Conservation (phyloP, 352 stramenopile genomes). For the Pythium scleroteichum region DNA sequence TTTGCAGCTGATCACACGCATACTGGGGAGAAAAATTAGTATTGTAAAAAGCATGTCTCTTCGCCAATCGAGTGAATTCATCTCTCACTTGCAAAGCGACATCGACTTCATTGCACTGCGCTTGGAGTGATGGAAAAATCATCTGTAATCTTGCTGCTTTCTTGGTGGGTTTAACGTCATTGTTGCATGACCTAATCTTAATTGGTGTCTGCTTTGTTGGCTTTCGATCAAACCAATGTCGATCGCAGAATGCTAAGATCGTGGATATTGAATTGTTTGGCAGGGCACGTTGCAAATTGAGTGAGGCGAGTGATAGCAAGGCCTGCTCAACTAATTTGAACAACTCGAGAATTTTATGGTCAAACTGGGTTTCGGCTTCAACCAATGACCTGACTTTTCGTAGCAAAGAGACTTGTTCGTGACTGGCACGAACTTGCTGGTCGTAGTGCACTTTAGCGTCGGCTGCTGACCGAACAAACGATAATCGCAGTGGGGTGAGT, state of each 20-base stretch:
- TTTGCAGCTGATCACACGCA: slow-evolving; percentile 25
- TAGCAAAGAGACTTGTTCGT: slow-evolving; percentile 42
- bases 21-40: not conserved
- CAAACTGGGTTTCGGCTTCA: slow-evolving; percentile 39
- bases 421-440: slow-evolving; percentile 33
- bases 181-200: not conserved
- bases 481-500: slow-evolving; percentile 32
- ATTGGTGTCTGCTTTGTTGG: not conserved
- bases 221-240: slow-evolving; percentile 57
- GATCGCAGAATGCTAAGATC: slow-evolving; percentile 54
- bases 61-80: too few relatives aligned
- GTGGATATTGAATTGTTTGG: slow-evolving; percentile 28
- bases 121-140: too few relatives aligned
- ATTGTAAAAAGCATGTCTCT: not conserved
- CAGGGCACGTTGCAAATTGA: slow-evolving; percentile 33
- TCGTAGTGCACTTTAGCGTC: slow-evolving; percentile 63
- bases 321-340: slow-evolving; percentile 35
- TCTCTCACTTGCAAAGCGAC: too few relatives aligned
- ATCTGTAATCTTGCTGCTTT: not conserved
- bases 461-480: slow-evolving; percentile 39
- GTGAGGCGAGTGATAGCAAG: slow-evolving; percentile 32
- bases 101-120: too few relatives aligned
- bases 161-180: not conserved
- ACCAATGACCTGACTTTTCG: slow-evolving; percentile 38
- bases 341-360: slow-evolving; percentile 32